Conservation (phyloP, 768 basidiomycete species). For the Termitomyces sp. region DNA sequence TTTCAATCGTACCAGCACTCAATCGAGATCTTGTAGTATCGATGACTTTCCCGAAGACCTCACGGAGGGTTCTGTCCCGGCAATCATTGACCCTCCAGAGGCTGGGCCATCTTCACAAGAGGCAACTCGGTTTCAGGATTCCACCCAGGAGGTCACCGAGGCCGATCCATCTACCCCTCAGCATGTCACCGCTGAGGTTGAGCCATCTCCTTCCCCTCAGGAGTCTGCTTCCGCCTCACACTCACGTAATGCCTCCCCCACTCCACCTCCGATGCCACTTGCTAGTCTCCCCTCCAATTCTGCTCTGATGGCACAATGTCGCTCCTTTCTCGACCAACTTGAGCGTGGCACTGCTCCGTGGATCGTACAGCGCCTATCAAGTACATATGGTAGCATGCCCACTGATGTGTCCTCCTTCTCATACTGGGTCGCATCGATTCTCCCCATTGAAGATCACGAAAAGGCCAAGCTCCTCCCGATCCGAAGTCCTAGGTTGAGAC, state of each 20-base stretch:
- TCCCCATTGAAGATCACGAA: conserved; percentile 89
- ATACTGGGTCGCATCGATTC: conserved; percentile 88
- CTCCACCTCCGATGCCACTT: conserved; percentile 13
- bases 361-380: conserved; percentile 85
- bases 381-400: conserved; percentile 77
- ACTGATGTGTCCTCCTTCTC: conserved; percentile 67
- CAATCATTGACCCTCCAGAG: conserved; percentile 3
- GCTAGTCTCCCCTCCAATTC: conserved; percentile 37
- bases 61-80: conserved; percentile 26
- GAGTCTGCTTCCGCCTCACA: conserved; percentile 3
- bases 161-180: background rate
- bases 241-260: background rate
- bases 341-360: conserved; percentile 80
- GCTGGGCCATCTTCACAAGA: conserved; percentile 1
- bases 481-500: conserved; percentile 68
- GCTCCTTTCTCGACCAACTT: conserved; percentile 40
- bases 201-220: background rate
- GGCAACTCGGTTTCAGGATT: background rate
- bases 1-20: background rate
- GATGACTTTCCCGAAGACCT: conserved; percentile 30
- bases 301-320: conserved; percentile 48
- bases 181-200: too few relatives aligned
- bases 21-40: conserved; percentile 15
- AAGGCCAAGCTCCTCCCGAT: conserved; percentile 86
- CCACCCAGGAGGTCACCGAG: background rate